These are phyloP conservation scores for Sphaerulina musiva DNA, from an alignment of 2,329 filamentous ascomycete species.

Conservation along the genomic window DNA sequence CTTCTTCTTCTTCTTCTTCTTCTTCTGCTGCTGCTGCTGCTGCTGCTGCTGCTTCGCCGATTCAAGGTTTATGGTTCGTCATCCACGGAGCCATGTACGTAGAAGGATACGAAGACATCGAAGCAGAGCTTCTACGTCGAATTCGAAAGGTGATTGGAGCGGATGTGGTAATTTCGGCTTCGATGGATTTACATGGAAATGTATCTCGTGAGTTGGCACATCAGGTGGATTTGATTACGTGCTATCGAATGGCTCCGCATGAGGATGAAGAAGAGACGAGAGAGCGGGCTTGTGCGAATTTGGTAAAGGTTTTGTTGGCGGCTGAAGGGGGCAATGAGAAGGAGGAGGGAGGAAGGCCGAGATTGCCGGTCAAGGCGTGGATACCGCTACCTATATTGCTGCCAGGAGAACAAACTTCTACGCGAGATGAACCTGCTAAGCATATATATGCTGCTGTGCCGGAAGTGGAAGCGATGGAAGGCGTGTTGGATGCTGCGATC, in stretches of 20 bases:
- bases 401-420: conserved; percentile 20
- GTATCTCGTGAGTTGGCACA: conserved; percentile 16
- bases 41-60: background rate
- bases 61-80: conserved; percentile 21
- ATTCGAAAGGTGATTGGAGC: conserved; percentile 17
- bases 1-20: no score
- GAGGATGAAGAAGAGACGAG: conserved; percentile 18
- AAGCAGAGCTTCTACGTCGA: conserved; percentile 16
- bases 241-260: conserved; percentile 21
- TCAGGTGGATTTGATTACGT: conserved; percentile 18
- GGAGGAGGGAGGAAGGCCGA: background rate
- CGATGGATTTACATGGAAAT: conserved; percentile 24
- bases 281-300: conserved; percentile 18
- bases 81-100: conserved; percentile 24
- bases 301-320: conserved; percentile 9
- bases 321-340: background rate
- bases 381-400: conserved; percentile 19
- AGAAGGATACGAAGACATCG: conserved; percentile 17
- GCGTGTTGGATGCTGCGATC: conserved; percentile 19
- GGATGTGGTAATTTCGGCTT: conserved; percentile 17
- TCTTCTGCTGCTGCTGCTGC: no score
- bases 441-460: conserved; percentile 17
- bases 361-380: conserved; percentile 19
- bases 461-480: conserved; percentile 11
- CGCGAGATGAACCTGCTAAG: conserved; percentile 18